Base-by-base conservation (phyloP, 306 rosid genomes). In the Vigna nakashimae region DNA sequence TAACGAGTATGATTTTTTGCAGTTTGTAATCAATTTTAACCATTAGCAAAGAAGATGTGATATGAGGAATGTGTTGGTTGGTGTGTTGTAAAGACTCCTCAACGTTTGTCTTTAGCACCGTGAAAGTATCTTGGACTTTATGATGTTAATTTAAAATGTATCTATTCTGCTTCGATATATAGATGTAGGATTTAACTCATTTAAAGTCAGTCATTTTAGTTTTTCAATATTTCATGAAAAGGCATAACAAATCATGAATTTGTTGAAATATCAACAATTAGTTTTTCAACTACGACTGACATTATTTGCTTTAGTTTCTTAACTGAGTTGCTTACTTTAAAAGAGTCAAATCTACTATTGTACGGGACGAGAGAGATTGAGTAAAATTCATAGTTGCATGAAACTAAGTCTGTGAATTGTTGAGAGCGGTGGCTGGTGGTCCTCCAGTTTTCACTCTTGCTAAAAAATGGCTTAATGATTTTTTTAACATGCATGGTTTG, bases 401-500 rank as follows among this genome's bases (percentile, higher is more conserved):
- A 10, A 80, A 56, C 36, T 36, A 12, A 4, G 7, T n/a, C 9
- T 63, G 46, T 9, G 4, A 32, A 16, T 2, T 17, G 28, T 64
- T 64, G 49, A 36, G 7, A 9, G 7, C n/a, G 49, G 49, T n/a
- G 69, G 69, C 5, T 45, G 5, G 15, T 45, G 15, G 9, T 30
- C 49, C 48, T 36, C 8, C 16, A 36, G 49, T 18, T 65, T 65
- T 65, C 4, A 4, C 32, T 63, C n/a, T 16, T 16, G 15, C 32
- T 10, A 40, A 18, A 5, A 20, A 40, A 1, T 42, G 6, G 34
- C 18, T 42, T 40, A 20, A 45, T 43, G 56, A 20, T 42, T 50
- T 18, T 65, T 65, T 9, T 28, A 42, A n/a, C 50, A 42, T 67
- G 78, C 8, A 13, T 45, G 57, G 36, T 46, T 69, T 18, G 79